Evolutionary conservation across 225 moss, liverwort and hornwort genomes (phyloP).

Genomic region (Physcomitrellopsis africana): DNA sequence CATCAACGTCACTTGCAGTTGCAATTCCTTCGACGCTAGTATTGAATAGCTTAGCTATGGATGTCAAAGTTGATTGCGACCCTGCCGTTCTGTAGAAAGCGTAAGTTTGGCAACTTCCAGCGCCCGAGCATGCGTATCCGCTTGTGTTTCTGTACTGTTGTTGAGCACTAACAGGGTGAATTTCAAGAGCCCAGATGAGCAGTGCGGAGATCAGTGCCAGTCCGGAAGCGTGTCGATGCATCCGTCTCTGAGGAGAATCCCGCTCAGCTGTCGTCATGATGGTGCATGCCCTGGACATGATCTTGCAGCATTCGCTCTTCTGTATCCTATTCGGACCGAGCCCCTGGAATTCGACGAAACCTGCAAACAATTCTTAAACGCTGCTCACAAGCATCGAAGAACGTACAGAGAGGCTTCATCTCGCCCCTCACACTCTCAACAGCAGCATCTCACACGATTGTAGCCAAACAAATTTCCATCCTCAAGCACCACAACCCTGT

Average conservation of each 20-base stretch:
- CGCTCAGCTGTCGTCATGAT: background rate
- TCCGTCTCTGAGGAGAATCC: too few species aligned
- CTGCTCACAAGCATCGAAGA: background rate
- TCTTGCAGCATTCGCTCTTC: conserved; percentile 4
- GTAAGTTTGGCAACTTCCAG: conserved; percentile 48
- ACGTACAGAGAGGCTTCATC: too few species aligned
- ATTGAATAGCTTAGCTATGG: conserved; percentile 31
- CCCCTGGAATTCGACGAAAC: background rate
- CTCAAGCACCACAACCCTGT: too few species aligned
- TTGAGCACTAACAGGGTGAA: conserved; percentile 37
- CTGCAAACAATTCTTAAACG: background rate
- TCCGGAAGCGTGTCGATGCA: background rate
- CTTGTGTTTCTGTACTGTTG: conserved; percentile 39
- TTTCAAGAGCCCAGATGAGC: conserved; percentile 14
- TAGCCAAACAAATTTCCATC: too few species aligned
- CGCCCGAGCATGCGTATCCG: conserved; percentile 51
- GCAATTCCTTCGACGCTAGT: conserved; percentile 36
- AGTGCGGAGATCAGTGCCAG: conserved; percentile 4
- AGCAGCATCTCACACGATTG: too few species aligned
- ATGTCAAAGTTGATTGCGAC: conserved; percentile 16
- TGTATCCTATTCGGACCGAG: background rate
- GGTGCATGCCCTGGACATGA: background rate
- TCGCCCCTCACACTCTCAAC: too few species aligned
- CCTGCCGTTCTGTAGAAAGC: conserved; percentile 37
- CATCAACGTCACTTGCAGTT: conserved; percentile 31